Evolutionary conservation across 1,139 yeast species (phyloP), one percentile per base, ranked within the genome.

Genomic region (Lodderomyces orthopsilosis): DNA sequence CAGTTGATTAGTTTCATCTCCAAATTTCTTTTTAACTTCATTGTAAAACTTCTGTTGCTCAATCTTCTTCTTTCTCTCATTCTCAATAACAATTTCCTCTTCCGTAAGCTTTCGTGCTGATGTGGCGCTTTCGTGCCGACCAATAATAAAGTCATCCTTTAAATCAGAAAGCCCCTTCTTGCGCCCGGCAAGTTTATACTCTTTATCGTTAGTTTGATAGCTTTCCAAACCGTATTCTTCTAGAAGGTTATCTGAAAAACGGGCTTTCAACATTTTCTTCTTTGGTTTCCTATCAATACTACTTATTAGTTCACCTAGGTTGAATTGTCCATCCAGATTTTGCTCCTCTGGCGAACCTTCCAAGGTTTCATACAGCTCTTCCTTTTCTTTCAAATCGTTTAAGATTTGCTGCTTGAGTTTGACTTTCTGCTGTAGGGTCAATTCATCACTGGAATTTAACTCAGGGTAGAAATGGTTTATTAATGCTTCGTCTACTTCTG

Each of bases 391-490:
- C 33, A 71, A 52, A 27, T 63, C 66, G 12, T 51, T 56, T 37
- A 70, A 50, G n/a, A 72, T 66, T 49, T 67, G 76, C 34, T 59
- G 50, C 47, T 66, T 70, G 42, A 72, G 59, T 52, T 64, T 68
- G 30, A 57, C 46, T 50, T 69, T 70, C 44, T 67, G 73, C 14
- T 70, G 75, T 30, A 50, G 50, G 1, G 68, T 56, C 39, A 70
- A 55, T 32, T 63, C 65, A 13, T 44, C 52, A 1, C 48, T 43
- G 15, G 65, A 68, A 1, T 70, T 65, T n/a, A 72, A 52, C 41
- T 62, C 62, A 0, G 78, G 78, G 49, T 69, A 72, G 50, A 69
- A 70, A 43, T 69, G 70, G 47, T 65, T 65, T 36, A 73, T 58
- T 30, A 73, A 57, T 18, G 65, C 74, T 30, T 72, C 75, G 48